These are phyloP conservation scores for Lactarius akahatsu DNA, from an alignment of 768 basidiomycete species.

Conservation along the genomic window DNA sequence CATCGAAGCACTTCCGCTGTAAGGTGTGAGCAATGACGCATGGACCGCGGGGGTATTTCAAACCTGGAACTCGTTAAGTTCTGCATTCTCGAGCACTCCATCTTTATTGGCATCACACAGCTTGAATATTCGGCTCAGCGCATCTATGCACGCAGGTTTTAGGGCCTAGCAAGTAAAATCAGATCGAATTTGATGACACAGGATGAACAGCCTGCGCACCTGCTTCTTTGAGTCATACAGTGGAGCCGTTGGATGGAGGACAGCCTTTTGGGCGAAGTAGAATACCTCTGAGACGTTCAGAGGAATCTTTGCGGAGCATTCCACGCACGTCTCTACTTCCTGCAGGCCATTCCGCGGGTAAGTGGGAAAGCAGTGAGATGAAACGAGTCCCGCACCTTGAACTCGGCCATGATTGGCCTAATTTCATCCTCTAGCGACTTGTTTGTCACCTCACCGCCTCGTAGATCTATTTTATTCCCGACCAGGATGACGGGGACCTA, in stretches of 20 bases:
- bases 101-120: constrained; percentile 95
- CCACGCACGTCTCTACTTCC: constrained; percentile 99
- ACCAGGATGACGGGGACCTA: constrained; percentile 96
- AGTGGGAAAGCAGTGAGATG: constrained; percentile 3
- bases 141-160: constrained; percentile 88
- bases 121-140: constrained; percentile 92
- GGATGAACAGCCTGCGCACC: constrained; percentile 46
- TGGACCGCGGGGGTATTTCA: constrained; percentile 26
- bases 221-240: constrained; percentile 96
- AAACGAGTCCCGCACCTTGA: constrained; percentile 64
- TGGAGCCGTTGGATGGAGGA: constrained; percentile 94
- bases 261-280: constrained; percentile 98
- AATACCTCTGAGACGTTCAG: constrained; percentile 96
- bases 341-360: constrained; percentile 36
- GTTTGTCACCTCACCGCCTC: constrained; percentile 92
- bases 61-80: constrained; percentile 97
- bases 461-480: constrained; percentile 96
- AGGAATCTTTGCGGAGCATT: constrained; percentile 89
- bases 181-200: not conserved
- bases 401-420: constrained; percentile 96
- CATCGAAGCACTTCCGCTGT: constrained; percentile 92
- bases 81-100: constrained; percentile 82
- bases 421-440: constrained; percentile 94
- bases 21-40: constrained; percentile 10
- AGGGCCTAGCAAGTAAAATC: constrained; percentile 57